Percentiles rank a stretch among this genome's conserved stretches.
phyloP scores from a whole-genome alignment of 768 basidiomycete genomes.

The Pleurotus salmoneostramineus region DNA sequence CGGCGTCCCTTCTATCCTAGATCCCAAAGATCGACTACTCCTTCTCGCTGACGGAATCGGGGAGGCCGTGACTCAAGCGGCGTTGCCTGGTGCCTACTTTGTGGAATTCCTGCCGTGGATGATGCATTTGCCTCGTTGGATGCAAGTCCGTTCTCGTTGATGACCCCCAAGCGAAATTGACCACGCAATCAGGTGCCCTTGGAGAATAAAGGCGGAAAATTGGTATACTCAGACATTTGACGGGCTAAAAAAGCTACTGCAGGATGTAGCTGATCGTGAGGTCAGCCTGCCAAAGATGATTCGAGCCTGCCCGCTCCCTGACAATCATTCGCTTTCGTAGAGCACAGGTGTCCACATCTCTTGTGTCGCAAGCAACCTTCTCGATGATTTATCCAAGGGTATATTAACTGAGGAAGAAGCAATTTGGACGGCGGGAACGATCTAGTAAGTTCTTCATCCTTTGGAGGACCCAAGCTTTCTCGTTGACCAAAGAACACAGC shows the following conservation, averaged over 20 bases:
- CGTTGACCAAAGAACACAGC: not conserved
- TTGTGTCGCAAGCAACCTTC: not conserved
- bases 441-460: slow-evolving; percentile 7
- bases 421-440: slow-evolving; percentile 9
- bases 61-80: slow-evolving; percentile 22
- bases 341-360: too few species aligned
- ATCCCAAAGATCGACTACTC: not conserved
- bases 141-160: slow-evolving; percentile 11
- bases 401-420: too few species aligned
- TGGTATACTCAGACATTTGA: slow-evolving; percentile 16
- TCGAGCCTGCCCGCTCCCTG: too few species aligned
- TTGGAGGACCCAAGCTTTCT: not conserved
- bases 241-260: slow-evolving; percentile 18
- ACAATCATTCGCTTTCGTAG: too few species aligned
- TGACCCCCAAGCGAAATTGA: not conserved
- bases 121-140: slow-evolving; percentile 21
- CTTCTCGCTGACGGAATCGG: not conserved
- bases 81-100: slow-evolving; percentile 24
- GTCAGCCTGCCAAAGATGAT: not conserved
- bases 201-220: slow-evolving; percentile 22
- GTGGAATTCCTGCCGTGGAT: slow-evolving; percentile 30
- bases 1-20: not conserved
- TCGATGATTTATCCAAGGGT: too few species aligned
- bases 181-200: not conserved
- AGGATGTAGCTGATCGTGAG: slow-evolving; percentile 9